phyloP scores from a whole-genome alignment of 2,329 filamentous ascomycete species.

The Aspergillus sojae region DNA sequence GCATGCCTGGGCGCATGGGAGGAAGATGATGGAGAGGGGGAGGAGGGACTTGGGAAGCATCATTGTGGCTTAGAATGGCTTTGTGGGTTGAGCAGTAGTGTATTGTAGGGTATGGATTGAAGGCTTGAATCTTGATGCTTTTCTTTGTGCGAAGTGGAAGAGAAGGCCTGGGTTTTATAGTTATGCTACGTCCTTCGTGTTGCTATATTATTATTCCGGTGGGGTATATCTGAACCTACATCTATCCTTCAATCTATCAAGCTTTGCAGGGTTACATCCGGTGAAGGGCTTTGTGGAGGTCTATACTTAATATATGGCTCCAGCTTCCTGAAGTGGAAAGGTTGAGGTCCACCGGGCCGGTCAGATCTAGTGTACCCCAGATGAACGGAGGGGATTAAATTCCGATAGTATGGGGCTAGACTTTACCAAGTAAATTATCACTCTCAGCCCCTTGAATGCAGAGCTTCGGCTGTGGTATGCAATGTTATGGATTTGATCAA shows the following conservation, averaged over 20 bases:
- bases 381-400: background rate
- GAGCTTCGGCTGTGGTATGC: too few relatives aligned
- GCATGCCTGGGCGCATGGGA: background rate
- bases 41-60: background rate
- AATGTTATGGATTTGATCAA: too few relatives aligned
- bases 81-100: background rate
- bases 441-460: background rate
- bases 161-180: background rate
- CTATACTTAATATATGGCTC: background rate
- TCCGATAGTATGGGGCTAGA: background rate
- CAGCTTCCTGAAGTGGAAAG: background rate
- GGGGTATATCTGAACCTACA: background rate
- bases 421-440: background rate
- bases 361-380: background rate
- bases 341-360: background rate
- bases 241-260: background rate
- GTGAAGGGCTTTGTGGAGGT: background rate
- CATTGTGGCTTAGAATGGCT: background rate
- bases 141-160: background rate
- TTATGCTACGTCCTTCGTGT: background rate
- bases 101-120: background rate
- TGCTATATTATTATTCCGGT: rapidly evolving
- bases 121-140: background rate
- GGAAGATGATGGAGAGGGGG: background rate
- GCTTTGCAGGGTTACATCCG: background rate